Percentiles rank a stretch among this genome's conserved stretches.
Conservation (phyloP, 768 basidiomycete genomes). For the Xerocomellus intermedius region DNA sequence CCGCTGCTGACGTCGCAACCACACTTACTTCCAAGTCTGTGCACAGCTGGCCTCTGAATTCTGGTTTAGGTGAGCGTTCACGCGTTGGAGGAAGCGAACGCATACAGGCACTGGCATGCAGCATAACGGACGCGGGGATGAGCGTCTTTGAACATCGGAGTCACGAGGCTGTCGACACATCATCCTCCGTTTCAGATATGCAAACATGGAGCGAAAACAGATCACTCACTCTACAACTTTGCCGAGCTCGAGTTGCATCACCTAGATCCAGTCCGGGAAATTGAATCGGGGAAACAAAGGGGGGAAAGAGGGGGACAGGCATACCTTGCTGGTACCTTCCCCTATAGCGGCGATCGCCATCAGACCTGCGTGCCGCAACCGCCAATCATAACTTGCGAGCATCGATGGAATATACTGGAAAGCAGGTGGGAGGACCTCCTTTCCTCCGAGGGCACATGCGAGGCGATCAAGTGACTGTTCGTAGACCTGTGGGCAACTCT, state of each 20-base stretch:
- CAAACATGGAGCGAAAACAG: background rate
- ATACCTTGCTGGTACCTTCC: constrained; percentile 75
- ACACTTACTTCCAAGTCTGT: constrained; percentile 76
- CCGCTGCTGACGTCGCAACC: background rate
- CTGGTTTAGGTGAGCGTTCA: background rate
- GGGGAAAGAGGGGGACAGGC: background rate
- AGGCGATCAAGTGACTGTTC: constrained; percentile 83
- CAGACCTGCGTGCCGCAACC: constrained; percentile 78
- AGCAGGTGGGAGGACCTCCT: constrained; percentile 71
- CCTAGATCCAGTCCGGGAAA: constrained; percentile 33
- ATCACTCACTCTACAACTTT: constrained; percentile 73
- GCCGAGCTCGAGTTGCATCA: constrained; percentile 78
- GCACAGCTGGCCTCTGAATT: constrained; percentile 75
- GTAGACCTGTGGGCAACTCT: constrained; percentile 69
- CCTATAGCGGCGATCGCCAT: constrained; percentile 86
- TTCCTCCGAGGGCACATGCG: constrained; percentile 77
- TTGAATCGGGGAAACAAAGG: background rate
- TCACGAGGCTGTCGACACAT: constrained; percentile 53
- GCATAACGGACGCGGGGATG: constrained; percentile 75
- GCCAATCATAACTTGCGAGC: constrained; percentile 81
- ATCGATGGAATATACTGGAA: constrained; percentile 84
- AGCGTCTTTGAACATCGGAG: constrained; percentile 72
- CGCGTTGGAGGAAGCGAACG: constrained; percentile 5
- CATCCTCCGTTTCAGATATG: background rate
- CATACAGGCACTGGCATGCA: constrained; percentile 83